Percentiles rank a stretch among this genome's conserved stretches.
Conservation (phyloP, 2,329 filamentous ascomycete species). For the Colletotrichum zoysiae region DNA sequence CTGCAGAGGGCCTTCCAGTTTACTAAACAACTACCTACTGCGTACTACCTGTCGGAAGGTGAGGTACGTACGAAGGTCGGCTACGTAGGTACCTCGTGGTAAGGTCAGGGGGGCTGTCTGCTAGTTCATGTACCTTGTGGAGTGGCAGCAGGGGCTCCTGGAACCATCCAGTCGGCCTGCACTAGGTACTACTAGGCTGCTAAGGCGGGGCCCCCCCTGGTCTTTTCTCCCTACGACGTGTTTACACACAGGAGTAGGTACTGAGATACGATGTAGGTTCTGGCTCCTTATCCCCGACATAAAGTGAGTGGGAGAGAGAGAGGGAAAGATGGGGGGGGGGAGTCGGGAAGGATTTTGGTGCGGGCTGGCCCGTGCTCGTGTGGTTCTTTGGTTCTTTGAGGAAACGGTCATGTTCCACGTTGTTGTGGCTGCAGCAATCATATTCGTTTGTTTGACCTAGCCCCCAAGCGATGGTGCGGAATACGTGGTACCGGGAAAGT, state of each 20-base stretch:
- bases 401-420: slow-evolving; percentile 14
- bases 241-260: background rate
- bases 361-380: slow-evolving; percentile 15
- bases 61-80: background rate
- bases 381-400: slow-evolving; percentile 16
- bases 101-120: slow-evolving; percentile 15
- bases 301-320: background rate
- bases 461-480: background rate
- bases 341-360: background rate
- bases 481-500: slow-evolving; percentile 5
- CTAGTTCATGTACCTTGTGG: slow-evolving; percentile 4
- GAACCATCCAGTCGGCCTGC: background rate
- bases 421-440: slow-evolving; percentile 8
- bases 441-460: slow-evolving; percentile 21
- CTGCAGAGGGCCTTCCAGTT: background rate
- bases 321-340: slow-evolving; percentile 7
- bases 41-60: background rate
- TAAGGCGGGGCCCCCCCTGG: slow-evolving; percentile 12
- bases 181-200: slow-evolving; percentile 9
- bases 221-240: background rate
- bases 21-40: too few relatives aligned
- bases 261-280: too few relatives aligned
- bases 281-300: slow-evolving; percentile 15
- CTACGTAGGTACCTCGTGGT: slow-evolving; percentile 18
- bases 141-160: slow-evolving; percentile 8